Conservation (phyloP, 1,139 yeast species). For the Lizanozyma gosingica region DNA sequence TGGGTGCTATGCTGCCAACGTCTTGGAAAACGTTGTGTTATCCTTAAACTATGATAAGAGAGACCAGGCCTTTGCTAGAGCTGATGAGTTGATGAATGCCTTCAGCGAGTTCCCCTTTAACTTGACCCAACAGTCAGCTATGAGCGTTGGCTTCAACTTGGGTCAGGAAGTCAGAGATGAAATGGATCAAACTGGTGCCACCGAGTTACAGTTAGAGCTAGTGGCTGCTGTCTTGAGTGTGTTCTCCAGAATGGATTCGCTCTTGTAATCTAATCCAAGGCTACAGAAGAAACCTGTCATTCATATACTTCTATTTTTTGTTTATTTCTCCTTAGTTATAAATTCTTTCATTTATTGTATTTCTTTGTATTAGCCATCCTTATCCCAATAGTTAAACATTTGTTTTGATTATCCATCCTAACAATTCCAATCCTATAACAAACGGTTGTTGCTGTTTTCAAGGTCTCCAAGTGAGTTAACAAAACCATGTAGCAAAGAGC, state of each 20-base stretch:
- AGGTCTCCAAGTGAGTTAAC: no score
- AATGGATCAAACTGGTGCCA: slow-evolving; percentile 44
- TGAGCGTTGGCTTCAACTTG: slow-evolving; percentile 74
- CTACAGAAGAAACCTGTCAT: no score
- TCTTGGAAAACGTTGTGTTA: slow-evolving; percentile 79
- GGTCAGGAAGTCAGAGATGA: slow-evolving; percentile 61
- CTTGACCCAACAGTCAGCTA: slow-evolving; percentile 42
- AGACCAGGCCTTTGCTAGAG: slow-evolving; percentile 87
- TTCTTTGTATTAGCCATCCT: no score
- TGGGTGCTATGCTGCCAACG: slow-evolving; percentile 94
- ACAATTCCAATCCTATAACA: no score
- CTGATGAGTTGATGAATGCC: slow-evolving; percentile 79
- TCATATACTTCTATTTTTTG: no score
- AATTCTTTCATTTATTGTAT: no score
- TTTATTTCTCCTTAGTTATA: no score
- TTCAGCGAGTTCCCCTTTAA: slow-evolving; percentile 84
- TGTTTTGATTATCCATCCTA: no score
- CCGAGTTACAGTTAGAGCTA: slow-evolving; percentile 72
- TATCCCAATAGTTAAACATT: no score
- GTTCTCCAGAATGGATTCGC: slow-evolving; percentile 52
- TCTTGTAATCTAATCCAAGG: slow-evolving; percentile 28
- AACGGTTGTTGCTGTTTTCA: no score
- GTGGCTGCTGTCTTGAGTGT: slow-evolving; percentile 78
- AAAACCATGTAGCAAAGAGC: background rate
- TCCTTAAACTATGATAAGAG: slow-evolving; percentile 79